Evolutionary conservation across 2,329 filamentous ascomycete species (phyloP), one percentile per base, ranked within the genome.

Genomic region (Hypomyces perniciosus): DNA sequence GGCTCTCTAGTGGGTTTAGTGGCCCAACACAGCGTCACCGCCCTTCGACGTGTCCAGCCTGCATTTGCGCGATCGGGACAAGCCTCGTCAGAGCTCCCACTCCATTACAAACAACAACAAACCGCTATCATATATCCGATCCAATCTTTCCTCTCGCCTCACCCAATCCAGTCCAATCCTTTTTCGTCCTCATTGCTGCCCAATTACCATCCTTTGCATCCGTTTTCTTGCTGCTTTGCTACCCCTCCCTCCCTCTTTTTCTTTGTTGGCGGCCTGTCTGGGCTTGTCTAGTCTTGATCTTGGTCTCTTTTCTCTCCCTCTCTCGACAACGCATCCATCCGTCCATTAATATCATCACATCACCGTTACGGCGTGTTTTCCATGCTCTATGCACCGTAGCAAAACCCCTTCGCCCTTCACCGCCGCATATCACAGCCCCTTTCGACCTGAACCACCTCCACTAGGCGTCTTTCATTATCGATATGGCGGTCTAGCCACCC

Each of bases 401-500:
- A 45, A 50, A 45, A 41, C 48, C 28, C 34, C 20, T 27, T 41
- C 10, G 13, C 37, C 30, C 39, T 40, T 34, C 48, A 51, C 48
- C 48, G 31, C 48, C 31, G 48, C 48, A 45, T 31, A 50, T 37
- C 48, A 44, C 41, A 41, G 35, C 26, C 35, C 8, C 30, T 34
- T 26, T 51, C 39, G 44, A 38, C 38, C 39, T 43, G 38, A 43
- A 42, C 33, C 44, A 20, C 39, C 26, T 37, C 37, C 45, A 33
- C 48, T 44, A 48, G 38, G 29, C 45, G 38, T 33, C 37, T 38
- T 28, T 45, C 35, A 39, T 44, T 50, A 40, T 48, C 29, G 50
- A 52, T 38, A 50, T 50, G 48, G 48, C 48, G 48, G 48, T 51
- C 48, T 51, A 42, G 41, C 27, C 45, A 42, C 41, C 48, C 44